Base-by-base conservation (phyloP, 176 grass and related monocot genomes). In the Tillandsia leiboldiana region DNA sequence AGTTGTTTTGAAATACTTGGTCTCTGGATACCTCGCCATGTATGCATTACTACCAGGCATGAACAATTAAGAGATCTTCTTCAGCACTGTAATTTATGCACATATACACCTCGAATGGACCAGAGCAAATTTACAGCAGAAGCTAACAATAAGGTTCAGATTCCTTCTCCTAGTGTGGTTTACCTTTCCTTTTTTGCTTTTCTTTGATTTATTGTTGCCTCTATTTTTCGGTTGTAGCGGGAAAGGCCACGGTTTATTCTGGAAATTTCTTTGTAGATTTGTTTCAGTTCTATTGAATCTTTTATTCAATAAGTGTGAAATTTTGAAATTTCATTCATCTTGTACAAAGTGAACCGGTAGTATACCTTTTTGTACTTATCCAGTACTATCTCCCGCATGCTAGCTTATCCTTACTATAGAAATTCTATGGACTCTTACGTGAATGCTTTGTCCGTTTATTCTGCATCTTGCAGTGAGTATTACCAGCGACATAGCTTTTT, bases 41-140 rank as follows among this genome's bases (percentile, higher is more conserved):
- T 80, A 26, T 80, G 78, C 71, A 15, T 80, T 73, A 80, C 78
- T 18, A 73, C 78, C 29, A 51, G 69, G 26, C 63, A 64, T 50
- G 68, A 63, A 17, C 24, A 59, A 61, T 71, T 69, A 73, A 74
- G 64, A 26, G 51, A 80, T 26, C 57, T 74, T 49, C 10, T 74
- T 52, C 63, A 68, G 59, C 59, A 47, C 28, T 26, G 65, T 49
- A 42, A 13, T 69, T 18, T 50, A 74, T 68, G 51, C 12, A 15
- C 9, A 15, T 14, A 28, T 17, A 11, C 65, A 22, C 33, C 15
- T 9, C 28, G 6, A 33, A 61, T 23, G 17, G 56, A 61, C 8
- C 8, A 61, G 56, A 22, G 22, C 22, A 61, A 18, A 9, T 61
- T 61, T 15, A 20, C 18, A 18, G 56, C 56, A 61, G 56, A 18